These are phyloP conservation scores for Macrolepiota dolichaula DNA, from an alignment of 768 basidiomycete species.

Conservation along the genomic window DNA sequence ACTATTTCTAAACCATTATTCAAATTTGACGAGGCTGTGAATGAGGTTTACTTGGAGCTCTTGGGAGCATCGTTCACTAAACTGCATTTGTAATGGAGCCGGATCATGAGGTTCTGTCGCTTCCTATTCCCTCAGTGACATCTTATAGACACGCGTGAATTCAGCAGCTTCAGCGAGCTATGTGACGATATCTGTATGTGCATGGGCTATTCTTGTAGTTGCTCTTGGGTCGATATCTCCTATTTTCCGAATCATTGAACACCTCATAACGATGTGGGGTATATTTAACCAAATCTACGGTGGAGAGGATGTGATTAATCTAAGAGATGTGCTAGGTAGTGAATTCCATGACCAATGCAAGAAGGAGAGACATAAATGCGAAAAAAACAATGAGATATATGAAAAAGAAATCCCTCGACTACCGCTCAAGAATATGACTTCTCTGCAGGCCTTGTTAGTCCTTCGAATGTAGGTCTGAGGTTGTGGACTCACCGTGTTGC, in stretches of 20 bases:
- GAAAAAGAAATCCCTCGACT: not conserved
- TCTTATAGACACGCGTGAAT: not conserved
- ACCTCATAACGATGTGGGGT: not conserved
- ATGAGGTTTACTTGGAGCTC: too few species aligned
- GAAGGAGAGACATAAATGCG: not conserved
- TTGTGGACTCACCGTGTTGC: constrained; percentile 40
- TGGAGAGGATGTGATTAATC: not conserved
- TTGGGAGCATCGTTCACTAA: too few species aligned
- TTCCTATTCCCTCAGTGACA: too few species aligned
- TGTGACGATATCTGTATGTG: not conserved
- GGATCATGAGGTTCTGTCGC: too few species aligned
- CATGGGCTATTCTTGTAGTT: not conserved
- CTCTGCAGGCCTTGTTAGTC: constrained; percentile 11
- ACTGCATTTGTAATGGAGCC: too few species aligned
- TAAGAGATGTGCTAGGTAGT: constrained; percentile 1
- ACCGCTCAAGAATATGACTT: constrained; percentile 18
- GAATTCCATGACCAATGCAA: constrained; percentile 3
- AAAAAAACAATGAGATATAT: constrained; percentile 1
- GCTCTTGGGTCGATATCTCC: not conserved
- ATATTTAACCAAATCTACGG: not conserved
- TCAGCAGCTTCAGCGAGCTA: too few species aligned
- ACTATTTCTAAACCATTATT: too few species aligned
- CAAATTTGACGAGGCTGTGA: too few species aligned
- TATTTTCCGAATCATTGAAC: not conserved
- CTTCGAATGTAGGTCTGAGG: not conserved